These are phyloP conservation scores for Sanguinoderma infundibulare DNA, from an alignment of 1,284 basidiomycete species.

Conservation along the genomic window DNA sequence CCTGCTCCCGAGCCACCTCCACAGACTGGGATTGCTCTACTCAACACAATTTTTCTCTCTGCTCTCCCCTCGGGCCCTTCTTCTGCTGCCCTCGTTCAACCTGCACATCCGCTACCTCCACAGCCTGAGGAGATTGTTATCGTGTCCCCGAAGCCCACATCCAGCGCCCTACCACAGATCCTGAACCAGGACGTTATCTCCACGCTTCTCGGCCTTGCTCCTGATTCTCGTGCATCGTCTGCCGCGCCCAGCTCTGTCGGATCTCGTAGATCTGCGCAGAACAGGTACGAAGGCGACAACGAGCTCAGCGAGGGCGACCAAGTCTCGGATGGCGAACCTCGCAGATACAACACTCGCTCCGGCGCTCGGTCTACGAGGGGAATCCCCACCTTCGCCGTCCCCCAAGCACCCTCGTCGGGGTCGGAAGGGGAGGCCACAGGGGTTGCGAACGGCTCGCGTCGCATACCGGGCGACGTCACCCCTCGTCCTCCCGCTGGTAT, in stretches of 20 bases:
- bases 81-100: slow-evolving; percentile 17
- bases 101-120: slow-evolving; percentile 21
- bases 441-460: slow-evolving; percentile 11
- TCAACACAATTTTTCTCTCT: slow-evolving; percentile 59
- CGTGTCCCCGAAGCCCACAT: slow-evolving; percentile 51
- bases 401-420: slow-evolving; percentile 15
- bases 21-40: slow-evolving; percentile 46
- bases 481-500: slow-evolving; percentile 48
- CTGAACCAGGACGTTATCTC: slow-evolving; percentile 69
- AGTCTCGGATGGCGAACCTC: slow-evolving; percentile 44
- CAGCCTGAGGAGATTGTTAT: slow-evolving; percentile 38
- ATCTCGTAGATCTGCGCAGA: slow-evolving; percentile 45
- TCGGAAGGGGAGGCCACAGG: slow-evolving; percentile 14
- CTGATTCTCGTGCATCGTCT: slow-evolving; percentile 53
- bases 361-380: slow-evolving; percentile 13
- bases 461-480: slow-evolving; percentile 52
- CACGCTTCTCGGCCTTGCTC: slow-evolving; percentile 53
- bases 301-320: slow-evolving; percentile 39
- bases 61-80: slow-evolving; percentile 38
- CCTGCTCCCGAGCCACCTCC: slow-evolving; percentile 18
- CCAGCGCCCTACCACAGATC: slow-evolving; percentile 53
- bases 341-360: slow-evolving; percentile 35
- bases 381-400: slow-evolving; percentile 27
- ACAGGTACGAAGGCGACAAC: slow-evolving; percentile 61
- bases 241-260: slow-evolving; percentile 46